Percentiles rank a stretch among this genome's conserved stretches.
Conservation (phyloP, 208 protist genomes). For the Acanthamoeba royreba region DNA sequence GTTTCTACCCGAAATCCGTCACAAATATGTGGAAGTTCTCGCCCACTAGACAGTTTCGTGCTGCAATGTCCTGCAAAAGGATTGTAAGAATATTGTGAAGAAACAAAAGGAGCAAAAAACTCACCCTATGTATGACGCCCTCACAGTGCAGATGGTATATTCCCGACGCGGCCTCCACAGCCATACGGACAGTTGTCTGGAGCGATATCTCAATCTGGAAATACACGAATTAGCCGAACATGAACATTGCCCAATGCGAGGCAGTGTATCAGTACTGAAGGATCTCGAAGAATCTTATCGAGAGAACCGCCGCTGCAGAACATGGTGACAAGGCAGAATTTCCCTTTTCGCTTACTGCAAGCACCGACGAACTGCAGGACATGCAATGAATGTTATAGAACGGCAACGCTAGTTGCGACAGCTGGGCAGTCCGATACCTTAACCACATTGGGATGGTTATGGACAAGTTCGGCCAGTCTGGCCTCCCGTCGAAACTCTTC, state of each 20-base stretch:
- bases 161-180: neutral
- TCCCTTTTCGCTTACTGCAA: conserved; percentile 14
- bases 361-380: neutral
- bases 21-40: conserved; percentile 23
- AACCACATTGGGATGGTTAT: neutral
- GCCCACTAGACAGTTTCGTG: conserved; percentile 2
- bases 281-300: neutral
- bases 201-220: neutral
- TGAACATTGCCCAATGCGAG: neutral
- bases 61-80: neutral
- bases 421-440: neutral
- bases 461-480: neutral
- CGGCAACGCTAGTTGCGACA: neutral
- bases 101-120: neutral
- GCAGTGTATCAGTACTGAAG: neutral
- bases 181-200: neutral
- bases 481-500: neutral
- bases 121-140: neutral
- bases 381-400: neutral
- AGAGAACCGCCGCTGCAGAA: conserved; percentile 15
- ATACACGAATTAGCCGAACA: neutral
- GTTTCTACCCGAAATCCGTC: neutral
- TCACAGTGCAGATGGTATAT: conserved; percentile 13
- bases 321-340: conserved; percentile 15
- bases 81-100: neutral